Evolutionary conservation across 2,329 filamentous ascomycete genomes (phyloP), one percentile per base, ranked within the genome.

Genomic region (Hypoxylon sp.): DNA sequence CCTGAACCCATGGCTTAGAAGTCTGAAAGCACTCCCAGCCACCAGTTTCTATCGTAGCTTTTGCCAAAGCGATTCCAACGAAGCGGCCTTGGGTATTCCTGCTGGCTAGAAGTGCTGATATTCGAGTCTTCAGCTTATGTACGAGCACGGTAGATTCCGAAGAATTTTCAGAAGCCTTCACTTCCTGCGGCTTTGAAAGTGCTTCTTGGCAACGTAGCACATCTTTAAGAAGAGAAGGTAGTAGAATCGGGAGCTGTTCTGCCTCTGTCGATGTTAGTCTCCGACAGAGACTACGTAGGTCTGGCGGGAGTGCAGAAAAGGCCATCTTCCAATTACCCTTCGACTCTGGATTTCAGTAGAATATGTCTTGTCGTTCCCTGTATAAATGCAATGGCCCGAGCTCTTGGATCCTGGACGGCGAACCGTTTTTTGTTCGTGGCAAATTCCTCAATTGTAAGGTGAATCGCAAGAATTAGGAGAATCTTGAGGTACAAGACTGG

Each of bases 11-110:
- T 2, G 87, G 81, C 67, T 88, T 86, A 27, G 85, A 85, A 49
- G 85, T 86, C 62, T 88, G 86, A 57, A 97, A 80, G 55, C 89
- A 85, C 70, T 96, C 91, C 86, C 90, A 92, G 41, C 92, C 92
- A 20, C 92, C 92, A 35, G 89, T 85, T 68, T 97, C 93, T 38
- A 97, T 79, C 3, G 88, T 80, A 3, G 90, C 85, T 77, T 97
- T 97, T 73, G 92, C 84, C 45, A 97, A 76, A 13, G 90, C 87
- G 38, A 90, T 85, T 5, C 88, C 92, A 15, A 88, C 83, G 77
- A 94, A 96, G 68, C 91, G 85, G 38, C 88, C 91, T 67, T 92
- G 86, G 2, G 85, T 72, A 43, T 79, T 91, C 56, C 88, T 88
- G 53, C 94, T 92, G 70, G 91, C 90, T 27, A 97, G 78, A 11